These are phyloP conservation scores for Phytophthora ohioensis DNA, from an alignment of 352 stramenopile genomes.

Conservation along the genomic window DNA sequence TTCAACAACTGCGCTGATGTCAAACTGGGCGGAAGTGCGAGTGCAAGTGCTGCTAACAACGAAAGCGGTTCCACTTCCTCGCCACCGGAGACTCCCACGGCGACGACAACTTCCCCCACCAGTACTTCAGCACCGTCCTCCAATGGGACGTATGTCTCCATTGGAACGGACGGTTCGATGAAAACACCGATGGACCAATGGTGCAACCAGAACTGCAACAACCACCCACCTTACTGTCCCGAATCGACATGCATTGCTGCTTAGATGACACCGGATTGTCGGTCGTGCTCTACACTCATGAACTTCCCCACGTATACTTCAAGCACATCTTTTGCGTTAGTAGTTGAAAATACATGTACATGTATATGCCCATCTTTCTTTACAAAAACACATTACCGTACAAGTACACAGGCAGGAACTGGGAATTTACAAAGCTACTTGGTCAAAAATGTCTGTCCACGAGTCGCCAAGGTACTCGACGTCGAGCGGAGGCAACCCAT, in stretches of 20 bases:
- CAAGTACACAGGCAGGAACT: not conserved
- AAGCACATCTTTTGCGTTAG: too few species aligned
- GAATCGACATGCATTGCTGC: conserved; percentile 27
- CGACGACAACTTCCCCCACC: conserved; percentile 2
- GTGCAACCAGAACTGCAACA: conserved; percentile 45
- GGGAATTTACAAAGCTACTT: conserved; percentile 22
- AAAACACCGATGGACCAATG: conserved; percentile 37
- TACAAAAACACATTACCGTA: not conserved
- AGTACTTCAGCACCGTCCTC: conserved; percentile 6
- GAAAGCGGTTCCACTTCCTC: conserved; percentile 8
- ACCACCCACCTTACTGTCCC: conserved; percentile 34
- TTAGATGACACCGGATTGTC: conserved; percentile 3
- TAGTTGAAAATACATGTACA: conserved; percentile 15
- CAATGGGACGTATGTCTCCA: conserved; percentile 24
- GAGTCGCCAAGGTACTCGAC: conserved; percentile 34
- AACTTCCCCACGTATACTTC: not conserved
- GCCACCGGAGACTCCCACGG: conserved; percentile 2
- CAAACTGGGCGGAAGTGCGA: conserved; percentile 24
- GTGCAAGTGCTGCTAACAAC: not conserved
- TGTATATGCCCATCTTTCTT: not conserved
- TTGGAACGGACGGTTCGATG: conserved; percentile 24
- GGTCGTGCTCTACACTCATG: not conserved
- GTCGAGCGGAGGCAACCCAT: conserved; percentile 30
- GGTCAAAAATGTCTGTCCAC: conserved; percentile 41
- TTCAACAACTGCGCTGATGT: conserved; percentile 58